Conservation (phyloP, 2,329 filamentous ascomycete species). For the Fusarium sublunatum region DNA sequence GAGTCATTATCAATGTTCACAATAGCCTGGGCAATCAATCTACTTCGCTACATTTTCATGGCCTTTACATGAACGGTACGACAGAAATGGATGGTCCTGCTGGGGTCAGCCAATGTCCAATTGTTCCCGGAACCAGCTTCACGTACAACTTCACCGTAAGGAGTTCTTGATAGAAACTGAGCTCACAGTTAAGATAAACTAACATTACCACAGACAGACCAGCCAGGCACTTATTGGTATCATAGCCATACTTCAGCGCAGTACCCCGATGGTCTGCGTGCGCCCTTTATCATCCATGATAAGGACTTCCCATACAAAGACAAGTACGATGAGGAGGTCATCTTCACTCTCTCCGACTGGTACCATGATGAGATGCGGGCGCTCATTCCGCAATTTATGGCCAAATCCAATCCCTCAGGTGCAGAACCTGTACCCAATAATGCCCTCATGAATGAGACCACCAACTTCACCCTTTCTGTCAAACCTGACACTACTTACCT, state of each 20-base stretch:
- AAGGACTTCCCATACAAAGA: conserved; percentile 66
- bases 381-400: conserved; percentile 62
- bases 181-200: background rate
- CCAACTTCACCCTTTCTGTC: conserved; percentile 68
- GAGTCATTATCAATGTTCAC: conserved; percentile 66
- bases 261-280: conserved; percentile 77
- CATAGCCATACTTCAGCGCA: conserved; percentile 75
- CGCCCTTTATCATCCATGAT: conserved; percentile 73
- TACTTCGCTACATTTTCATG: conserved; percentile 77
- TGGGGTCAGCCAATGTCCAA: conserved; percentile 74
- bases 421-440: conserved; percentile 75
- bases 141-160: conserved; percentile 76
- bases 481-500: conserved; percentile 77
- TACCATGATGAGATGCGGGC: conserved; percentile 70
- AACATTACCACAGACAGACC: conserved; percentile 59
- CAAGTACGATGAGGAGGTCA: conserved; percentile 70
- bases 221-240: conserved; percentile 84
- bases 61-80: conserved; percentile 74
- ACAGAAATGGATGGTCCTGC: conserved; percentile 77
- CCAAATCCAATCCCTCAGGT: conserved; percentile 65
- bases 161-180: background rate
- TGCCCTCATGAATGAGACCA: conserved; percentile 77
- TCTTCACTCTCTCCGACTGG: conserved; percentile 76
- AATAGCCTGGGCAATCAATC: conserved; percentile 72
- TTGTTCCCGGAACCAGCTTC: conserved; percentile 71